These are phyloP conservation scores for Termitomyces sp. DNA, from an alignment of 768 basidiomycete genomes.

Conservation along the genomic window DNA sequence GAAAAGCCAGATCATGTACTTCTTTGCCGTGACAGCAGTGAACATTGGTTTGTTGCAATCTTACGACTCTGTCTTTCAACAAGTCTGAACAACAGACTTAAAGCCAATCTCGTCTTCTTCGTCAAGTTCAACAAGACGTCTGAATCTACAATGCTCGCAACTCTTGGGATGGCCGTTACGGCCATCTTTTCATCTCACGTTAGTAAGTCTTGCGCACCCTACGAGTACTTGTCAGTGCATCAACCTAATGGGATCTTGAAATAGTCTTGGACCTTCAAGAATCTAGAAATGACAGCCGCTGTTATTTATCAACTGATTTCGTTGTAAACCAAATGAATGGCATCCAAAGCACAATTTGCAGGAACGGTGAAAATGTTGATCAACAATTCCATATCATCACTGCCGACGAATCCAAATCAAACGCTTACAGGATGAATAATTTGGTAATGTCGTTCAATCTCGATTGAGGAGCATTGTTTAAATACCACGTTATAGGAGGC, in stretches of 20 bases:
- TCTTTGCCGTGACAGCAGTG: constrained; percentile 14
- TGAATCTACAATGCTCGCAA: constrained; percentile 18
- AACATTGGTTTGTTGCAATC: constrained; percentile 13
- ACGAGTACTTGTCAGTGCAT: not conserved
- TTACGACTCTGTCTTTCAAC: not conserved
- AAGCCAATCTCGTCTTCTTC: constrained; percentile 18
- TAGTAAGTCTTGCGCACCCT: constrained; percentile 9
- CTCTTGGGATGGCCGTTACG: constrained; percentile 17
- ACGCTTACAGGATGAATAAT: constrained; percentile 11
- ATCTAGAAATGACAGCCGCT: not conserved
- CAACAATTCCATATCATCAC: constrained; percentile 10
- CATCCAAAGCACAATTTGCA: constrained; percentile 9
- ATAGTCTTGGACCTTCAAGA: constrained; percentile 16
- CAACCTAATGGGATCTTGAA: not conserved
- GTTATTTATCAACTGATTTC: constrained; percentile 5
- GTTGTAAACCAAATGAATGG: constrained; percentile 6
- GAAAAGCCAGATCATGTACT: constrained; percentile 19
- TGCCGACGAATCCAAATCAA: constrained; percentile 8
- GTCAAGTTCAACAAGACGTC: constrained; percentile 15
- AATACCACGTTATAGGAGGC: constrained; percentile 3
- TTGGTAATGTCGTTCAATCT: not conserved
- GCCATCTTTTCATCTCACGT: constrained; percentile 16
- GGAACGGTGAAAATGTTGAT: constrained; percentile 12
- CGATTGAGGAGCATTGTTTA: not conserved
- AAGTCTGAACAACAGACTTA: not conserved